Evolutionary conservation across 352 stramenopile genomes (phyloP).

Genomic region (Globisporangium middletonii): DNA sequence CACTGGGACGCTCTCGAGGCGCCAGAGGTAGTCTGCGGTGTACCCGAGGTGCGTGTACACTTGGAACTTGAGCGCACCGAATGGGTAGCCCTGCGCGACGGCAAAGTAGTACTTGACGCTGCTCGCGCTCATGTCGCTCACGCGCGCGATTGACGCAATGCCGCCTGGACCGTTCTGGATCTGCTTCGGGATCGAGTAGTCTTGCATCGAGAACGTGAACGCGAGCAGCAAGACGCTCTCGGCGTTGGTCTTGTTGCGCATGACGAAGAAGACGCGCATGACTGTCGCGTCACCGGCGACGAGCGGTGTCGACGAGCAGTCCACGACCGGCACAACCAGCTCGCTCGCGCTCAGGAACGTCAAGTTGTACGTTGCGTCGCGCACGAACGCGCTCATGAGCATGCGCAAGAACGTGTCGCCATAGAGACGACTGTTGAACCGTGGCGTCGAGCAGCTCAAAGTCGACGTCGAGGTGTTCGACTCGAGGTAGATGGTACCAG

Average conservation of each 20-base stretch:
- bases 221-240: constrained; percentile 19
- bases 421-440: constrained; percentile 20
- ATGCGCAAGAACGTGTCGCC: constrained; percentile 24
- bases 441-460: constrained; percentile 5
- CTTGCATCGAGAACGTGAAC: constrained; percentile 3
- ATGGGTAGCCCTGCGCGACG: no score
- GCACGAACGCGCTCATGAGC: constrained; percentile 15
- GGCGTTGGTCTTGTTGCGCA: constrained; percentile 8
- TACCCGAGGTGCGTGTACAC: no score
- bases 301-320: constrained; percentile 6
- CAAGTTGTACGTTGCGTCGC: constrained; percentile 18
- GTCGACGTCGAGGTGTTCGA: no score
- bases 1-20: no score
- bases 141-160: no score
- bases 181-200: constrained; percentile 1
- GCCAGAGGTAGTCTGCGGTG: no score
- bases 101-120: no score
- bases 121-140: no score
- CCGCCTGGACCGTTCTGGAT: no score
- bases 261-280: constrained; percentile 20
- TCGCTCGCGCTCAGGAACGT: constrained; percentile 4
- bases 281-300: not conserved
- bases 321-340: constrained; percentile 8
- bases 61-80: no score
- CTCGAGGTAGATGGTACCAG: no score